Evolutionary conservation across 306 rosid genomes (phyloP).

Genomic region (Cucumis hystrix): DNA sequence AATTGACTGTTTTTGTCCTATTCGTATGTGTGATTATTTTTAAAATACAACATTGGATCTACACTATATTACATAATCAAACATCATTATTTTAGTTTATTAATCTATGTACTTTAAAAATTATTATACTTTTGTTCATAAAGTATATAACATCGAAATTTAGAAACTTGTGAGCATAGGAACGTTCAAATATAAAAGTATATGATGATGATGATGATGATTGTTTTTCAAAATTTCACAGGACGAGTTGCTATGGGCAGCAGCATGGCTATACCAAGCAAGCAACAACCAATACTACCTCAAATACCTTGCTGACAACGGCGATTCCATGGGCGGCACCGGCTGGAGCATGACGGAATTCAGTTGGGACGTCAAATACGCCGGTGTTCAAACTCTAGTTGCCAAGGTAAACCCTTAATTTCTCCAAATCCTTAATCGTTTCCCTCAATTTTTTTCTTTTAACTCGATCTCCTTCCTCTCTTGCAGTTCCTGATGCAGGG

Average conservation of each 20-base stretch:
- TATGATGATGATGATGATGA: no score
- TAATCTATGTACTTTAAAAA: no score
- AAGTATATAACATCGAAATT: no score
- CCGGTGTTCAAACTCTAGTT: slow-evolving; percentile 82
- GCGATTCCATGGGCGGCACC: slow-evolving; percentile 82
- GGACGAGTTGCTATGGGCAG: slow-evolving; percentile 98
- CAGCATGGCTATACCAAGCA: slow-evolving; percentile 96
- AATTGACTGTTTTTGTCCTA: no score
- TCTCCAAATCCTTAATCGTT: background rate
- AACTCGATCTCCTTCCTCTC: background rate
- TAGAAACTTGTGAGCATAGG: no score
- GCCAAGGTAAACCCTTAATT: slow-evolving; percentile 45
- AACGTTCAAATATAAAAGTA: no score
- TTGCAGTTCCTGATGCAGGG: slow-evolving; percentile 82
- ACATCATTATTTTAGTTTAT: no score
- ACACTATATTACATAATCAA: background rate
- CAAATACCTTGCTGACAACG: slow-evolving; percentile 71
- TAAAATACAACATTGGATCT: background rate
- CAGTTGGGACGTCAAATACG: slow-evolving; percentile 89
- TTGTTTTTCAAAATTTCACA: background rate
- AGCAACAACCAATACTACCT: slow-evolving; percentile 58
- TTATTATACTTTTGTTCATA: no score
- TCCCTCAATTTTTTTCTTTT: no score
- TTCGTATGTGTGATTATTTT: background rate
- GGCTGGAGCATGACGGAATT: slow-evolving; percentile 90